Base-by-base conservation (phyloP, 2,329 filamentous ascomycete species). In the Aspergillus puulaauensis region DNA sequence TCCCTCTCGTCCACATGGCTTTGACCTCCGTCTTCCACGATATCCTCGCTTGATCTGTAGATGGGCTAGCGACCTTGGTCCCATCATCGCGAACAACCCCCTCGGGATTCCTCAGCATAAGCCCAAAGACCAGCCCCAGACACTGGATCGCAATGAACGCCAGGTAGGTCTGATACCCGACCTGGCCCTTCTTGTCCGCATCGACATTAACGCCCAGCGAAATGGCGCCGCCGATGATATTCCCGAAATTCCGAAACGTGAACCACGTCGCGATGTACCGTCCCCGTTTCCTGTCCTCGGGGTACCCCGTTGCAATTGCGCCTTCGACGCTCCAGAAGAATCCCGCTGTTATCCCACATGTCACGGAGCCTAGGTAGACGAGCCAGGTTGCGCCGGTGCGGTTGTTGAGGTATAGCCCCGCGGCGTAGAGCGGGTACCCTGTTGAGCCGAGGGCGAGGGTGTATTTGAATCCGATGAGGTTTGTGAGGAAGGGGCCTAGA, bases 141-240 rank as follows among this genome's bases (percentile, higher is more conserved):
- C 76, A 80, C 64, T 80, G 79, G 45, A 82, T 77, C 19, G 76
- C 77, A 46, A 81, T 78, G 52, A 81, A 80, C 11, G 73, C 75
- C 23, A 80, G 73, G 57, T 79, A 79, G 0, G 77, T 80, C 35
- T 37, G 35, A 7, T 37, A 37, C 35, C 35, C 35, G 35, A 37
- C 35, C 35, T 37, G 35, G 12, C 35, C 35, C 35, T n/a, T 5
- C 6, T 75, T 71, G 21, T 73, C 70, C 11, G 69, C 64, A 37
- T 68, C 69, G 27, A 72, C 68, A 60, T 82, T 83, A 9, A 83
- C 64, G 0, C 75, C 81, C 2, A 83, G 70, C 19, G 79, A 78
- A 59, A 83, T 82, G 2, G 79, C 75, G 3, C 80, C 81, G 11
- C 81, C 81, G 7, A 83, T 75, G 24, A 82, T 79, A 17, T 76